phyloP scores from a whole-genome alignment of 164 flowering plant species.

The Berberis thunbergii region DNA sequence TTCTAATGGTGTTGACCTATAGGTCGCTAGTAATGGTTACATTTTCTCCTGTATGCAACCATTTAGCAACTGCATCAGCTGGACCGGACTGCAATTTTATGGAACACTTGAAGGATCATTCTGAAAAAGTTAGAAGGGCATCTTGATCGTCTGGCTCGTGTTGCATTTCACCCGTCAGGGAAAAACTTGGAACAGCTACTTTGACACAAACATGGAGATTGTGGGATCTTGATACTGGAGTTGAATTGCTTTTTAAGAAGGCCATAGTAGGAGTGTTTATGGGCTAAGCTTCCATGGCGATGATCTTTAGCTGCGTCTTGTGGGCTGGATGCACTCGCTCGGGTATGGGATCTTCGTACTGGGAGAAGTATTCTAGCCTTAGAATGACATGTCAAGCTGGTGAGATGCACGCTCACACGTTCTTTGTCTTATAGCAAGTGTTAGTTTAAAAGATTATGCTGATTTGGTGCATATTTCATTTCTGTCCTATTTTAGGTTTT shows the following conservation, averaged over 20 bases:
- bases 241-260: slow-evolving; percentile 95
- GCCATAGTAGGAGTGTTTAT: slow-evolving; percentile 90
- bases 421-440: neutral
- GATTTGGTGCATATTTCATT: neutral
- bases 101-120: slow-evolving; percentile 76
- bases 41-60: slow-evolving; percentile 66
- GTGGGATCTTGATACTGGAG: slow-evolving; percentile 81
- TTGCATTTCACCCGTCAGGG: slow-evolving; percentile 94
- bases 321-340: slow-evolving; percentile 88
- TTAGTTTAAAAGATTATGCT: neutral
- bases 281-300: slow-evolving; percentile 81
- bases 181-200: slow-evolving; percentile 87
- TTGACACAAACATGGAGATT: slow-evolving; percentile 98
- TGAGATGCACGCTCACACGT: slow-evolving; percentile 19
- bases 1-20: too few species aligned
- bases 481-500: slow-evolving; percentile 41
- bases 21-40: slow-evolving; percentile 55
- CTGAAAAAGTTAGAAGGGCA: slow-evolving; percentile 77
- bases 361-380: slow-evolving; percentile 88
- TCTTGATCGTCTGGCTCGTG: slow-evolving; percentile 85
- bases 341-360: slow-evolving; percentile 97
- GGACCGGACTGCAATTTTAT: slow-evolving; percentile 86
- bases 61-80: slow-evolving; percentile 90
- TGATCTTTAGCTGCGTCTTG: slow-evolving; percentile 89
- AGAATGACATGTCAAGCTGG: slow-evolving; percentile 96